Base-by-base conservation (phyloP, 805 yeast genomes). In the Saccharomycopsis microspora region DNA sequence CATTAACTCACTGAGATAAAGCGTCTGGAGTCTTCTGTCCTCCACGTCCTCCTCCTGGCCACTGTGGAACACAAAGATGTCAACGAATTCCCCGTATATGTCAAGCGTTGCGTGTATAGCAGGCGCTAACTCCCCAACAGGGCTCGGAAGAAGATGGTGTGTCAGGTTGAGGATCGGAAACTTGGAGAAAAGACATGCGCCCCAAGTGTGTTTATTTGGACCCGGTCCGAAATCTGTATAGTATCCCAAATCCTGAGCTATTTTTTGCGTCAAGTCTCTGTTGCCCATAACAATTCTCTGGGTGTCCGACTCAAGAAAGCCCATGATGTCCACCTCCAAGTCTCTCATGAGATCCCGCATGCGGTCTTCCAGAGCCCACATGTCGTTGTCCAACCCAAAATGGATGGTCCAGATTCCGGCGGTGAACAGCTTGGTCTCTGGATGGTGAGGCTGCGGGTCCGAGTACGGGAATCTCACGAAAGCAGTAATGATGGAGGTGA, bases 331-430 rank as follows among this genome's bases (percentile, higher is more conserved):
- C 9, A 93, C 66, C 65, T 93, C 94, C 46, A 94, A 80, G 57
- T 90, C 97, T 51, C 67, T 70, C 51, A 93, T 78, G 44, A 90
- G 74, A 55, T 83, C 82, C 50, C 82, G 70, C 96, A 93, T 90
- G 55, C 97, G 76, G 40, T 77, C 80, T 65, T 93, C 97, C 54
- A 88, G 78, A 0, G 95, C 90, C 98, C 98, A 93, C 93, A 93
- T 83, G 61, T 88, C 96, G 63, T 93, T 93, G 63, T 93, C 98
- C 44, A 93, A 72, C 29, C 97, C 98, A 61, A 93, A 93, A 67
- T 93, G 98, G 54, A 93, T 82, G 28, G 97, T 90, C 98, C 98
- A 93, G 52, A 93, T 89, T 62, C 97, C 98, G 3, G 97, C 89
- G 1, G 96, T 88, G 57, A 93, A 75, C 4, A 85, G 62, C 55